Evolutionary conservation across 495 filamentous ascomycete species (phyloP).

Genomic region (Trichoderma asperelloides): DNA sequence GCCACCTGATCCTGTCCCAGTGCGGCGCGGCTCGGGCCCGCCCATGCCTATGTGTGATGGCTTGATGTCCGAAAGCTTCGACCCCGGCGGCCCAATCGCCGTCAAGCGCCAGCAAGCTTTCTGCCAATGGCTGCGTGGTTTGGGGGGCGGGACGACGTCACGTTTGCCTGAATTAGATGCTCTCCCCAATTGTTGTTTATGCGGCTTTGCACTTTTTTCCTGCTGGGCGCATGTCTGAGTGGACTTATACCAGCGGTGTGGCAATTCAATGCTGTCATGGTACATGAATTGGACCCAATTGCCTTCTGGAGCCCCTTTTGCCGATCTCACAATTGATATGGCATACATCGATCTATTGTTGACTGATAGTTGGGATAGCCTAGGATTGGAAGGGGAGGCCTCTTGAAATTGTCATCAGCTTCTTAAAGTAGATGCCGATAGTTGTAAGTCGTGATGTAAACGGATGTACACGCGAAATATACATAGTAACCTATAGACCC

Average conservation of each 20-base stretch:
- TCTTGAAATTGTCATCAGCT: no score
- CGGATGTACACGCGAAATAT: no score
- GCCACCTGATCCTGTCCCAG: no score
- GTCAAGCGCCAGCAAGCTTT: neutral
- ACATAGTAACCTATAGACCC: no score
- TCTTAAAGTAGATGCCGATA: no score
- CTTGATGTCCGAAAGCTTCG: no score
- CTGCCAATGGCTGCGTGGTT: neutral
- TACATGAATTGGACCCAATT: neutral
- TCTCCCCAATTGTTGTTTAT: neutral
- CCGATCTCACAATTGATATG: no score
- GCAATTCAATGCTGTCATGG: neutral
- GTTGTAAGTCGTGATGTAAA: no score
- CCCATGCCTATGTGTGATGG: neutral
- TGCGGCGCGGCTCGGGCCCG: neutral
- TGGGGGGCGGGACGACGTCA: neutral
- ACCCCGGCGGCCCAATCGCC: neutral
- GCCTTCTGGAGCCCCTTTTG: no score
- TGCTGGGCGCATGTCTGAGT: neutral
- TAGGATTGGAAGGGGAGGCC: no score
- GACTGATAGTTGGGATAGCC: no score
- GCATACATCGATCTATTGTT: no score
- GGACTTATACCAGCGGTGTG: neutral
- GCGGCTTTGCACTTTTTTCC: neutral
- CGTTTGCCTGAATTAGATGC: neutral